These are phyloP conservation scores for Blastobotrys elegans DNA, from an alignment of 1,139 yeast species.

Conservation along the genomic window DNA sequence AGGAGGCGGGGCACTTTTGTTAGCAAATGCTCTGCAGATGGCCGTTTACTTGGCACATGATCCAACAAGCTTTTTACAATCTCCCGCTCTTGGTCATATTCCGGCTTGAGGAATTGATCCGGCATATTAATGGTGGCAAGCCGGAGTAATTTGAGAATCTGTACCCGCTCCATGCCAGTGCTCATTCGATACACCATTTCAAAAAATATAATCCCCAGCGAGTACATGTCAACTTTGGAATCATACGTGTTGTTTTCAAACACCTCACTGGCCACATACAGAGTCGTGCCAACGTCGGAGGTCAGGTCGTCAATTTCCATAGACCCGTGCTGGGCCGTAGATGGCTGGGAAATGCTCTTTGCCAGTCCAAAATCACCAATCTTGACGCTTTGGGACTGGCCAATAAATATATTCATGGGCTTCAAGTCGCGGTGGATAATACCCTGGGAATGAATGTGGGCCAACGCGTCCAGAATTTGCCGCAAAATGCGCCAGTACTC, in stretches of 20 bases:
- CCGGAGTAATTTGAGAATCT: slow-evolving; percentile 60
- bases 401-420: slow-evolving; percentile 94
- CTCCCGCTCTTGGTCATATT: slow-evolving; percentile 53
- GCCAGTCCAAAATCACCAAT: slow-evolving; percentile 98
- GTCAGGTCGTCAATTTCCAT: slow-evolving; percentile 67
- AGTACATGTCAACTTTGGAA: slow-evolving; percentile 93
- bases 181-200: slow-evolving; percentile 83
- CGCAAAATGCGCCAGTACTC: slow-evolving; percentile 89
- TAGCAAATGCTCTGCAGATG: slow-evolving; percentile 69
- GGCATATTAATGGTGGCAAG: slow-evolving; percentile 55
- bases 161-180: slow-evolving; percentile 91
- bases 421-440: slow-evolving; percentile 93
- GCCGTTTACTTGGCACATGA: slow-evolving; percentile 74
- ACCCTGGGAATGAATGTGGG: slow-evolving; percentile 89
- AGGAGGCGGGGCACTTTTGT: slow-evolving; percentile 77
- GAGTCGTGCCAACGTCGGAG: slow-evolving; percentile 87
- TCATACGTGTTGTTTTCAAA: slow-evolving; percentile 52
- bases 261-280: slow-evolving; percentile 90
- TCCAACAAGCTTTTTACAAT: slow-evolving; percentile 62
- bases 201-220: slow-evolving; percentile 88
- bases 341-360: slow-evolving; percentile 46
- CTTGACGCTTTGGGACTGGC: slow-evolving; percentile 79
- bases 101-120: slow-evolving; percentile 50
- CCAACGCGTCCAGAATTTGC: slow-evolving; percentile 84
- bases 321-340: slow-evolving; percentile 22